Percentiles rank a stretch among this genome's conserved stretches.
Evolutionary conservation across 129 eudicot genomes (phyloP).

Genomic region (Tagetes patula): DNA sequence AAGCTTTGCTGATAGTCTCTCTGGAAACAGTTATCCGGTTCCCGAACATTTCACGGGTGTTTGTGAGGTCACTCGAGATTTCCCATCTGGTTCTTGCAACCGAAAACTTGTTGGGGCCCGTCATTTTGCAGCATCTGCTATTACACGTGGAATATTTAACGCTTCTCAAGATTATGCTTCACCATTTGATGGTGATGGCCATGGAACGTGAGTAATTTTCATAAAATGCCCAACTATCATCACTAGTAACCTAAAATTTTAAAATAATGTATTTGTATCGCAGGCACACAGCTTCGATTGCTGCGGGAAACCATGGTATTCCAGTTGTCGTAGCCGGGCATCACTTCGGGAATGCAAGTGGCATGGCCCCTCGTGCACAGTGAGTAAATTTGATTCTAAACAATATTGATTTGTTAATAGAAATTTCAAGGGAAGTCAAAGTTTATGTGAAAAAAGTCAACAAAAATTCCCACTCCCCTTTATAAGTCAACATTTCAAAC

Average conservation of each 20-base stretch:
- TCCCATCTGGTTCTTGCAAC: slow-evolving; percentile 97
- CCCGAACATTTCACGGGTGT: slow-evolving; percentile 79
- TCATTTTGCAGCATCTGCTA: slow-evolving; percentile 98
- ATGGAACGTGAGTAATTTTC: slow-evolving; percentile 80
- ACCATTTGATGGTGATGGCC: slow-evolving; percentile 95
- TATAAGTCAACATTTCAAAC: neutral
- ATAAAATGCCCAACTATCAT: neutral
- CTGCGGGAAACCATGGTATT: slow-evolving; percentile 97
- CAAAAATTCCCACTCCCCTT: neutral
- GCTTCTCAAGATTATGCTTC: slow-evolving; percentile 95
- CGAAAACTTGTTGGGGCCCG: slow-evolving; percentile 96
- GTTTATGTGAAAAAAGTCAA: slow-evolving; percentile 13
- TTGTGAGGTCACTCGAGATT: slow-evolving; percentile 92
- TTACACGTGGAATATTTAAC: slow-evolving; percentile 91
- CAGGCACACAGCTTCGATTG: slow-evolving; percentile 98
- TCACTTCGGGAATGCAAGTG: slow-evolving; percentile 93
- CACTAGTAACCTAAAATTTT: neutral
- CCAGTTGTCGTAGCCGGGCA: slow-evolving; percentile 92
- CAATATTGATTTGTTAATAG: slow-evolving; percentile 14
- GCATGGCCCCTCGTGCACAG: slow-evolving; percentile 99
- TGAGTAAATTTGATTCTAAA: slow-evolving; percentile 35
- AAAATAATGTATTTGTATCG: neutral
- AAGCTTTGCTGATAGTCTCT: slow-evolving; percentile 68
- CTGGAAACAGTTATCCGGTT: slow-evolving; percentile 66
- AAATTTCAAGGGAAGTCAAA: neutral